Evolutionary conservation across 2,329 filamentous ascomycete species (phyloP).

Genomic region (Aspergillus candidus): DNA sequence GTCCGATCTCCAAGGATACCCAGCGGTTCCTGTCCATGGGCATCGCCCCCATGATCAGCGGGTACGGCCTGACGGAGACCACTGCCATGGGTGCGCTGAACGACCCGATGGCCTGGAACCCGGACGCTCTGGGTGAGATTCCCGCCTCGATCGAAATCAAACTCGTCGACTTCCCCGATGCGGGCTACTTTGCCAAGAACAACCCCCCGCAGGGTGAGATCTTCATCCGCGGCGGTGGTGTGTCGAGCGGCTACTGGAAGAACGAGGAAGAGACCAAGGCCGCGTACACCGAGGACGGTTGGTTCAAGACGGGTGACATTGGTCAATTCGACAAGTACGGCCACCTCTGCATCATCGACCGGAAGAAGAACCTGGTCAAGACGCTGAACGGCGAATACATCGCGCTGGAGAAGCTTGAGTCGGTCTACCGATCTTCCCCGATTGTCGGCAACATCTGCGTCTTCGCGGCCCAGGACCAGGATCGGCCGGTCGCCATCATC

Average conservation of each 20-base stretch:
- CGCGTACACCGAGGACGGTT: conserved; percentile 73
- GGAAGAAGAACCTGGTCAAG: conserved; percentile 98
- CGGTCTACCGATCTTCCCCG: conserved; percentile 74
- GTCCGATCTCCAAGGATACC: conserved; percentile 80
- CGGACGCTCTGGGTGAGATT: conserved; percentile 69
- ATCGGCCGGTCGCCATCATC: conserved; percentile 78
- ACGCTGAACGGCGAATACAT: conserved; percentile 94
- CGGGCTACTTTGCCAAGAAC: conserved; percentile 73
- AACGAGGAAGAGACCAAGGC: conserved; percentile 79
- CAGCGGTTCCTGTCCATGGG: conserved; percentile 87
- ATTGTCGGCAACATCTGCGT: conserved; percentile 83
- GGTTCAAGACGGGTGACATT: conserved; percentile 97
- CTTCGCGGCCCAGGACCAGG: conserved; percentile 67
- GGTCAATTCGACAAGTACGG: conserved; percentile 78
- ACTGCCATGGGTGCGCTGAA: conserved; percentile 55
- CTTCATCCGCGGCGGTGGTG: conserved; percentile 71
- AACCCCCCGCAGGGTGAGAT: conserved; percentile 86
- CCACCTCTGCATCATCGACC: conserved; percentile 81
- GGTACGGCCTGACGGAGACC: conserved; percentile 94
- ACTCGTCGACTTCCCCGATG: conserved; percentile 81
- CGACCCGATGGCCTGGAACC: conserved; percentile 78
- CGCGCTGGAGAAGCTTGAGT: conserved; percentile 90
- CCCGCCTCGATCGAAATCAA: conserved; percentile 78
- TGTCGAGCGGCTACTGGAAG: conserved; percentile 74
- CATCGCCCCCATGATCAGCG: conserved; percentile 87